phyloP scores from a whole-genome alignment of 306 rosid genomes.

The Ochetophila trinervis region DNA sequence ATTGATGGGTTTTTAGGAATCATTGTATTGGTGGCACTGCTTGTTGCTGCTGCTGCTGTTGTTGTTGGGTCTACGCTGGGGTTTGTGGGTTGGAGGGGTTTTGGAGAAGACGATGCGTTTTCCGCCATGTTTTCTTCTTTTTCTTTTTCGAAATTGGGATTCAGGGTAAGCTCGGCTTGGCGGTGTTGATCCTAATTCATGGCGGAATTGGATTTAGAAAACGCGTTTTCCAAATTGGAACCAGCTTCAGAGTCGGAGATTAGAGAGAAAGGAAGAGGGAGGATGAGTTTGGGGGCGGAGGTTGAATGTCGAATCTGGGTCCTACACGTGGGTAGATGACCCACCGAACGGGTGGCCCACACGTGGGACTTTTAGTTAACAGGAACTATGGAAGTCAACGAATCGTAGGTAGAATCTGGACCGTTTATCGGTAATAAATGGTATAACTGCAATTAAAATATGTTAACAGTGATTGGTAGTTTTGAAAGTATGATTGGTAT shows the following conservation, averaged over 20 bases:
- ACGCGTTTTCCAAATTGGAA: conserved; percentile 4
- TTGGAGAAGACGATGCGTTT: conserved; percentile 40
- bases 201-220: neutral
- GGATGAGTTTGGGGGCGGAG: neutral
- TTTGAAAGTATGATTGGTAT: neutral
- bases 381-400: conserved; percentile 5
- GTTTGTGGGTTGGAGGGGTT: conserved; percentile 33
- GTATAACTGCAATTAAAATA: too few relatives aligned
- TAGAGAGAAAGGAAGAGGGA: neutral
- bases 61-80: conserved; percentile 33
- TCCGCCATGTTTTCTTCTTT: conserved; percentile 49
- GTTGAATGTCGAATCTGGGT: conserved; percentile 30
- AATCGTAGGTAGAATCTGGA: conserved; percentile 5
- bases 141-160: neutral
- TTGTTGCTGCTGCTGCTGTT: conserved; percentile 8
- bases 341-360: neutral
- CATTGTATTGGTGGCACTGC: conserved; percentile 18
- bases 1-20: conserved; percentile 32
- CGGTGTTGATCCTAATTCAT: conserved; percentile 4
- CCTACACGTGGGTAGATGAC: conserved; percentile 33
- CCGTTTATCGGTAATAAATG: conserved; percentile 6
- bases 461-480: too few relatives aligned
- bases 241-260: conserved; percentile 7
- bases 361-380: neutral
- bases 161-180: neutral